Percentiles rank a stretch among this genome's conserved stretches.
phyloP scores from a whole-genome alignment of 768 basidiomycete genomes.

The Mrakia frigida region DNA sequence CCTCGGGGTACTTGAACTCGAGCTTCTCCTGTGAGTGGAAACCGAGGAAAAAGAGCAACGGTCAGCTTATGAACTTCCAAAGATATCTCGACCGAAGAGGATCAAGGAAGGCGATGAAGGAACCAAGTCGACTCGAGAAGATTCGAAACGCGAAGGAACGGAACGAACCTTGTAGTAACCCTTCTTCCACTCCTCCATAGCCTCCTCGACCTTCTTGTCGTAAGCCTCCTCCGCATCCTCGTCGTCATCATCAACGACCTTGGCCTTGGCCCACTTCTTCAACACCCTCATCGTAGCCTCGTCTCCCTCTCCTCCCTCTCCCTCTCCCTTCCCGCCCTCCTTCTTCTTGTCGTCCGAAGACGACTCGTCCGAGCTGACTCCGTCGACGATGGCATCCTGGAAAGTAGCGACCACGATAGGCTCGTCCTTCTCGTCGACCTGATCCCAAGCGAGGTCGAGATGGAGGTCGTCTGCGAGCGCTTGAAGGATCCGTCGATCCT shows the following conservation, averaged over 20 bases:
- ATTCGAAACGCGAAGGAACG: background rate
- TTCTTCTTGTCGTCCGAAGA: constrained; percentile 45
- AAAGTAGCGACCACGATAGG: constrained; percentile 44
- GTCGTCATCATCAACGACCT: constrained; percentile 58
- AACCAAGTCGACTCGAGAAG: no score
- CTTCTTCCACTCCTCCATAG: constrained; percentile 90
- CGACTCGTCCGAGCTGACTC: constrained; percentile 38
- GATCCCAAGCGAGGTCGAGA: constrained; percentile 82
- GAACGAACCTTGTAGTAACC: constrained; percentile 72
- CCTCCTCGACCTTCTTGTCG: constrained; percentile 65
- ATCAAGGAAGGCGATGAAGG: background rate
- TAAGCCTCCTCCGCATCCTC: constrained; percentile 67
- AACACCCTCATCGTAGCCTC: constrained; percentile 76
- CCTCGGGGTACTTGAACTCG: constrained; percentile 62
- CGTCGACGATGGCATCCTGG: constrained; percentile 37
- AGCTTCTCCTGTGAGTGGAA: constrained; percentile 64
- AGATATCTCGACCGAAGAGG: background rate
- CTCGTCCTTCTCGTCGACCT: constrained; percentile 66
- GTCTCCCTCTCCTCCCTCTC: constrained; percentile 49
- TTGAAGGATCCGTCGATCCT: constrained; percentile 72
- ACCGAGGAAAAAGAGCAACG: background rate
- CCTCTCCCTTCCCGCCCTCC: constrained; percentile 63
- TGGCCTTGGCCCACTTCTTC: constrained; percentile 80
- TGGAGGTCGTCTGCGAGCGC: constrained; percentile 71
- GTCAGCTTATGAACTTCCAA: background rate